Percentiles rank a stretch among this genome's conserved stretches.
phyloP scores from a whole-genome alignment of 129 eudicot genomes.

The Centaurea solstitialis region DNA sequence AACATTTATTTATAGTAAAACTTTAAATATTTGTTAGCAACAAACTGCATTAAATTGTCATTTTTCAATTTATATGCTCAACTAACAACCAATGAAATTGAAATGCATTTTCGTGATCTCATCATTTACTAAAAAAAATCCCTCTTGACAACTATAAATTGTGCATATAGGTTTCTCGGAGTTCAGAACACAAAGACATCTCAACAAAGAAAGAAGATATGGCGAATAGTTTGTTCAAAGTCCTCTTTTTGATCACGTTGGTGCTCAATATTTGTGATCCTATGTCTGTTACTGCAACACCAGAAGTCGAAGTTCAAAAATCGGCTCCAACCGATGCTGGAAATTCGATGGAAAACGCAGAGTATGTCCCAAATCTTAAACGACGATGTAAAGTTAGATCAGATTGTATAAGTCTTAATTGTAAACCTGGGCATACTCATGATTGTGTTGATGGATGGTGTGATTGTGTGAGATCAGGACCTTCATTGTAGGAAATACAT shows the following conservation, averaged over 20 bases:
- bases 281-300: conserved; percentile 4
- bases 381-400: background rate
- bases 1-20: no score
- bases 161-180: background rate
- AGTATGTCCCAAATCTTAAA: background rate
- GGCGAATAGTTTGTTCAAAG: conserved; percentile 13
- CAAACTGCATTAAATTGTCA: no score
- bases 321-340: background rate
- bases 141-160: no score
- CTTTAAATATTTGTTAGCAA: no score
- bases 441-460: background rate
- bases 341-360: background rate
- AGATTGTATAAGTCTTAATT: background rate
- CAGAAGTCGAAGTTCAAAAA: background rate
- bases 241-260: conserved; percentile 18
- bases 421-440: background rate
- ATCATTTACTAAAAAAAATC: no score
- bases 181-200: background rate
- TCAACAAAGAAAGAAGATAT: conserved; percentile 1
- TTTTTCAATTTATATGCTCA: no score
- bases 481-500: background rate
- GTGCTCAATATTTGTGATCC: conserved; percentile 21
- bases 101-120: no score
- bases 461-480: background rate
- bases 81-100: no score